Evolutionary conservation across 176 grass and related monocot species (phyloP), one percentile per base, ranked within the genome.

Genomic region (Eragrostis curvula): DNA sequence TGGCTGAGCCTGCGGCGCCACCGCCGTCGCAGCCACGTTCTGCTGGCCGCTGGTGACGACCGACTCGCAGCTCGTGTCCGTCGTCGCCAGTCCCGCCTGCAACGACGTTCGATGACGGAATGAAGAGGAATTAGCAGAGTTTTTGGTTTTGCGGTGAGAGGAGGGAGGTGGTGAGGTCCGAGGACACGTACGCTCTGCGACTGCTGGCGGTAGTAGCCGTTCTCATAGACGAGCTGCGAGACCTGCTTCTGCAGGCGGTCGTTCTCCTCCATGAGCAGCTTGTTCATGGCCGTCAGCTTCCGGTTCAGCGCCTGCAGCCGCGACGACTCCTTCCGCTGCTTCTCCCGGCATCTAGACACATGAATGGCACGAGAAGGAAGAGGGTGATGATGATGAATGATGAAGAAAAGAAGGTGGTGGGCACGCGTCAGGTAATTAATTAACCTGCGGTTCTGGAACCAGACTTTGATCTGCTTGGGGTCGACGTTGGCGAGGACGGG

Each of bases 191-290:
- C 89, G 85, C 61, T 85, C 56, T 86, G 83, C 30, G 84, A 80
- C 69, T 89, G 89, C 49, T 92, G 89, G 56, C 92, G 84, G 73
- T 89, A 94, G 92, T 85, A 92, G 2, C 87, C 80, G 76, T 95
- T 92, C 74, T 95, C 82, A 77, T 85, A 92, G 43, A 95, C 87
- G 56, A 95, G 90, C 39, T 88, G 87, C 6, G 93, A 83, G 39
- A 92, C 93, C 89, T 95, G 93, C 87, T 95, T 95, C 89, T 95
- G 93, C 20, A 95, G 88, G 47, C 93, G 93, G 66, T 89, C 89
- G 64, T 95, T 95, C 87, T 95, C 93, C 87, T 95, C 93, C 93
- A 95, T 92, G 85, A 95, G 81, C 58, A 95, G 89, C 85, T 90
- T 95, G 90, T 95, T 95, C 93, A 95, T 95, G 63, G 93, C 87